phyloP scores from a whole-genome alignment of 495 filamentous ascomycete species.

The Hyphodiscus hymeniophilus region DNA sequence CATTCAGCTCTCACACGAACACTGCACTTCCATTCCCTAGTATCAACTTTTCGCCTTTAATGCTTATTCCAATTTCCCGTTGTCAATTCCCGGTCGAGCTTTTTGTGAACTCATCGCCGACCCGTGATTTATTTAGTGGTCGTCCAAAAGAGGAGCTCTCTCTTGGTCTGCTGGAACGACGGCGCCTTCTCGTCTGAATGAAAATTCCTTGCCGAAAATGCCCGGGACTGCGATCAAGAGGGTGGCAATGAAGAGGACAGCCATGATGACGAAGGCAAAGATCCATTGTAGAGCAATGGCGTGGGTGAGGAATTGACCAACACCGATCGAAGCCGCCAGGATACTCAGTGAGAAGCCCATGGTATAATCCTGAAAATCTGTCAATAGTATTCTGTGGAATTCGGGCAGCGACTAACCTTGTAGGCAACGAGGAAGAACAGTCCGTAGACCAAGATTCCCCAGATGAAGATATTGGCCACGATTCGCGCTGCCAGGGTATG shows the following conservation, averaged over 20 bases:
- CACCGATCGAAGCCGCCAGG: constrained; percentile 63
- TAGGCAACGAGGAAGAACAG: constrained; percentile 58
- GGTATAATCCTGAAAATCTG: constrained; percentile 53
- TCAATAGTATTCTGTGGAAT: background rate
- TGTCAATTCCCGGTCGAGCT: too few species aligned
- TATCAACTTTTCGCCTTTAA: constrained; percentile 9
- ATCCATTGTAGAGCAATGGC: constrained; percentile 79
- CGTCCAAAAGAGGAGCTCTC: constrained; percentile 40
- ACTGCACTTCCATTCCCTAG: background rate
- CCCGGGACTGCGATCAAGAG: constrained; percentile 64
- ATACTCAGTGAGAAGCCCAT: constrained; percentile 72
- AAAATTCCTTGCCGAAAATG: constrained; percentile 43
- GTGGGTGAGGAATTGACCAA: constrained; percentile 64
- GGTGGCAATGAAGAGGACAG: constrained; percentile 66
- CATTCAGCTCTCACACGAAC: background rate
- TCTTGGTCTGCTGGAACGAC: constrained; percentile 33
- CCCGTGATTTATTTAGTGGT: constrained; percentile 2
- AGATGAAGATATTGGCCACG: constrained; percentile 78
- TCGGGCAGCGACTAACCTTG: constrained; percentile 33
- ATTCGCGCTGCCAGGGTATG: constrained; percentile 54
- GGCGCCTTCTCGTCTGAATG: constrained; percentile 22
- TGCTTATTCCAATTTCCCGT: background rate
- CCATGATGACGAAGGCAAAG: constrained; percentile 80
- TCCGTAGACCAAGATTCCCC: constrained; percentile 67
- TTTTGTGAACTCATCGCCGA: constrained; percentile 5